Conservation (phyloP, 352 stramenopile genomes). For the Phytophthora tubulina region DNA sequence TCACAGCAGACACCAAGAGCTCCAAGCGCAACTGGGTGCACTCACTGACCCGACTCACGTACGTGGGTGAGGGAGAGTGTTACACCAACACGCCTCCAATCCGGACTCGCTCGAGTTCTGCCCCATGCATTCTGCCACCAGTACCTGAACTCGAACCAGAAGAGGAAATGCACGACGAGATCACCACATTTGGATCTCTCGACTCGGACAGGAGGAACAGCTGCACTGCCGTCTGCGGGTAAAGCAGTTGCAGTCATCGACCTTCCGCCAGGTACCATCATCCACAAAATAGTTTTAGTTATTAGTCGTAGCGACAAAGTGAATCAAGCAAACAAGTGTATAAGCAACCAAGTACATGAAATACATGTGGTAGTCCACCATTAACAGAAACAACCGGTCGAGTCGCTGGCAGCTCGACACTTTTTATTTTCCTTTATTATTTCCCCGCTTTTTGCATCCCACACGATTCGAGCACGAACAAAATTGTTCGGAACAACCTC, state of each 20-base stretch:
- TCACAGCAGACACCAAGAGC: conserved; percentile 55
- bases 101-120: conserved; percentile 35
- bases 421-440: background rate
- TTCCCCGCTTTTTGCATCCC: background rate
- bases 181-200: conserved; percentile 7
- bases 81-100: conserved; percentile 17
- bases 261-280: conserved; percentile 26
- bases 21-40: conserved; percentile 70
- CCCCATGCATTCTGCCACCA: conserved; percentile 27
- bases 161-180: conserved; percentile 32
- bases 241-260: conserved; percentile 13
- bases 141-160: conserved; percentile 39
- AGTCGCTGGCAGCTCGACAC: conserved; percentile 25
- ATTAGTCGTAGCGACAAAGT: conserved; percentile 19
- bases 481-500: too few relatives aligned
- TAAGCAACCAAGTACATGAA: background rate
- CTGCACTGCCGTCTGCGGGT: conserved; percentile 35
- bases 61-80: conserved; percentile 54
- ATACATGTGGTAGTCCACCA: background rate
- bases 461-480: too few relatives aligned
- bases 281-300: conserved; percentile 20
- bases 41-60: conserved; percentile 56
- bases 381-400: conserved; percentile 5
- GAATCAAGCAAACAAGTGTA: conserved; percentile 10
- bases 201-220: conserved; percentile 37